Evolutionary conservation across 805 yeast genomes (phyloP).

Genomic region (Candida sphagnicola): DNA sequence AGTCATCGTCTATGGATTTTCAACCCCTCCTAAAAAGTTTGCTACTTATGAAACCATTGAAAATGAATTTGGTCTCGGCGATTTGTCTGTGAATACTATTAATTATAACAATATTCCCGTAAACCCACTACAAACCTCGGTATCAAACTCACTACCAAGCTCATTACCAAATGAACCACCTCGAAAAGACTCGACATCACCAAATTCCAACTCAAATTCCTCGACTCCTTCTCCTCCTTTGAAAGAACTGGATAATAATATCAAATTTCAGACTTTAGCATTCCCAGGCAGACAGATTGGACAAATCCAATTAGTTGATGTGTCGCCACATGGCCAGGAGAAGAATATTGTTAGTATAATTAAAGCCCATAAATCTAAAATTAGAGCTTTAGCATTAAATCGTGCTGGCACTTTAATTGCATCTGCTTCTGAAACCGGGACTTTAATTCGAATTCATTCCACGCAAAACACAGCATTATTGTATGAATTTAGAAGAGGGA

Average conservation of each 20-base stretch:
- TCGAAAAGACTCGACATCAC: neutral
- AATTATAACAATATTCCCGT: constrained; percentile 7
- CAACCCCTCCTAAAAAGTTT: constrained; percentile 69
- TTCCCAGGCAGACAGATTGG: constrained; percentile 77
- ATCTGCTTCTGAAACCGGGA: constrained; percentile 79
- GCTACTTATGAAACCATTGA: constrained; percentile 61
- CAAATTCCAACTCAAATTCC: constrained; percentile 5
- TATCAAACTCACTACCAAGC: neutral
- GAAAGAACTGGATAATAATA: constrained; percentile 4
- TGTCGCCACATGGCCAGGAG: constrained; percentile 61
- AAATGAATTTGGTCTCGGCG: constrained; percentile 63
- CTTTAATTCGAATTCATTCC: constrained; percentile 71
- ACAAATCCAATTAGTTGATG: constrained; percentile 76
- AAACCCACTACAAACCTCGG: constrained; percentile 6
- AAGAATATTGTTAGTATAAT: constrained; percentile 63
- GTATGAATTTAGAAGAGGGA: constrained; percentile 86
- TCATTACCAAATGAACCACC: neutral
- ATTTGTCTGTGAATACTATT: constrained; percentile 36
- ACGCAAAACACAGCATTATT: constrained; percentile 63
- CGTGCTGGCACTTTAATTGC: constrained; percentile 68
- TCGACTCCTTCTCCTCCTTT: constrained; percentile 6
- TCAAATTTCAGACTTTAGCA: constrained; percentile 53
- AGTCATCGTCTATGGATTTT: constrained; percentile 74
- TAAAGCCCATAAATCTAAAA: constrained; percentile 69
- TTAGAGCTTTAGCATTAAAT: constrained; percentile 62